Percentiles rank a stretch among this genome's conserved stretches.
Evolutionary conservation across 441 rosid genomes (phyloP).

Genomic region (Mallotus repandus): DNA sequence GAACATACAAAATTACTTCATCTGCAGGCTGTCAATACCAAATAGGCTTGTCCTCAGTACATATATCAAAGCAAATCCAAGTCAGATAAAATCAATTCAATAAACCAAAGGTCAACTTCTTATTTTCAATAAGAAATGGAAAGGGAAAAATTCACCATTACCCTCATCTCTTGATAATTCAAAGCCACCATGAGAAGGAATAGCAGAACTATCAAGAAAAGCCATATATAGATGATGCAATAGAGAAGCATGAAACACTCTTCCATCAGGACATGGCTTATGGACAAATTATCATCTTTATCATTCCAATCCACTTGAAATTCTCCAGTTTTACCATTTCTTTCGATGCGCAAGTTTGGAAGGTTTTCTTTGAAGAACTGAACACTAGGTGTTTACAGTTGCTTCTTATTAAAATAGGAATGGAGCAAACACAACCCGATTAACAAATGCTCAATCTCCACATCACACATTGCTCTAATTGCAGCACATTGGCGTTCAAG

Average conservation of each 20-base stretch:
- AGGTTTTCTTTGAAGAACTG: conserved; percentile 62
- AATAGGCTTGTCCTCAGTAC: conserved; percentile 55
- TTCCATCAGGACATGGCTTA: conserved; percentile 32
- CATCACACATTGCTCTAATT: conserved; percentile 67
- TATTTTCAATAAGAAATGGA: background rate
- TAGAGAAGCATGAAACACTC: conserved; percentile 51
- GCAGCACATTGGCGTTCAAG: conserved; percentile 68
- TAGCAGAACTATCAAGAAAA: conserved; percentile 39
- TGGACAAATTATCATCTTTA: conserved; percentile 28
- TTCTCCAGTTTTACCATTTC: conserved; percentile 44
- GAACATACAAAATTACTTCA: conserved; percentile 52
- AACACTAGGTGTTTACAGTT: conserved; percentile 47
- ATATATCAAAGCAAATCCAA: conserved; percentile 19
- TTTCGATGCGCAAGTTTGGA: conserved; percentile 44
- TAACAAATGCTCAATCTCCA: conserved; percentile 57
- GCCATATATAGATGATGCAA: conserved; percentile 52
- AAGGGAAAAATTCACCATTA: conserved; percentile 7
- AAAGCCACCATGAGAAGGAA: conserved; percentile 48
- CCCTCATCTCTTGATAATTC: conserved; percentile 48
- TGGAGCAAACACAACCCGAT: conserved; percentile 59
- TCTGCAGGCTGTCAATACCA: conserved; percentile 41
- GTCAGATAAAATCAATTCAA: background rate
- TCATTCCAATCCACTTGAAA: conserved; percentile 50
- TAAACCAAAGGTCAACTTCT: background rate
- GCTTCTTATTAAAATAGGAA: conserved; percentile 53